Conservation (phyloP, 306 rosid genomes). For the Lupinus albus region DNA sequence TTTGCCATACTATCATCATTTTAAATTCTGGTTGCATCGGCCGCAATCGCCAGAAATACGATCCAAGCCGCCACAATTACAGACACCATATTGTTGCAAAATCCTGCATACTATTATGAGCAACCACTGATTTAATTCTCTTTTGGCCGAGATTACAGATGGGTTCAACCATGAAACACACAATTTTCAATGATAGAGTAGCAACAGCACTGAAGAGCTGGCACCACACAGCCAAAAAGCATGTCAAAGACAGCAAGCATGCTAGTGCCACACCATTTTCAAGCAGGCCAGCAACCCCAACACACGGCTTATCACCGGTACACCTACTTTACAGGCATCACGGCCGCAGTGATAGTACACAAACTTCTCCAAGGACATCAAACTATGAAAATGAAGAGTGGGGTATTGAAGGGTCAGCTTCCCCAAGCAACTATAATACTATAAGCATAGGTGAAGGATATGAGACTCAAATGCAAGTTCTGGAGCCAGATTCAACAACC, state of each 20-base stretch:
- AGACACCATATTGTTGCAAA: too few relatives aligned
- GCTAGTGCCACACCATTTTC: conserved; percentile 55
- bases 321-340: conserved; percentile 56
- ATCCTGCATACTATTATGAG: not conserved
- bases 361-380: conserved; percentile 51
- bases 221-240: conserved; percentile 62
- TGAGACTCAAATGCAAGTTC: conserved; percentile 21
- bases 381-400: conserved; percentile 47
- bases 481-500: conserved; percentile 40
- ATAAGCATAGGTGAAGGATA: not conserved
- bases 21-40: too few relatives aligned
- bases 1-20: not conserved
- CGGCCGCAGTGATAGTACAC: conserved; percentile 41
- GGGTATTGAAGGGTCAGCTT: conserved; percentile 48
- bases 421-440: conserved; percentile 33
- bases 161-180: conserved; percentile 75
- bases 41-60: too few relatives aligned
- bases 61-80: too few relatives aligned
- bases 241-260: conserved; percentile 41
- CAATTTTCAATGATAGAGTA: conserved; percentile 62
- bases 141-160: conserved; percentile 50
- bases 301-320: conserved; percentile 63
- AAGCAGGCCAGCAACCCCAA: conserved; percentile 63
- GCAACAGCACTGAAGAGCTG: conserved; percentile 63
- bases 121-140: conserved; percentile 4